Percentiles rank a stretch among this genome's conserved stretches.
Conservation (phyloP, 371 early-diverging fungal species). For the Chytridium lagenaria region DNA sequence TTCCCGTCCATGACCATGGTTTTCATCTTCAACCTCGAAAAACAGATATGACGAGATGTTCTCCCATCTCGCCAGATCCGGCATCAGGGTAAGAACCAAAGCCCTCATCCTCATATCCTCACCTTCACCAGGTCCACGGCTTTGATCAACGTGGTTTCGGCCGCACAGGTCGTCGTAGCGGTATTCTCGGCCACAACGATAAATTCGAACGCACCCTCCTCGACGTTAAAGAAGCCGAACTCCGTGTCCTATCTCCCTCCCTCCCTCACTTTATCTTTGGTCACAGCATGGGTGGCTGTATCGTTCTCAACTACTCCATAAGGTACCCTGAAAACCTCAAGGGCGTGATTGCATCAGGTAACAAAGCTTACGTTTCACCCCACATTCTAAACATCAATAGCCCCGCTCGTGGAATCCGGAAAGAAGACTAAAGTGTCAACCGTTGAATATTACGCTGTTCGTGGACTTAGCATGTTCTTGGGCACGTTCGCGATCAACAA, state of each 20-base stretch:
- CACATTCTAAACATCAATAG: slow-evolving; percentile 6
- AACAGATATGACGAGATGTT: slow-evolving; percentile 41
- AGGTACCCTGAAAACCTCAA: slow-evolving; percentile 26
- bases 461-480: slow-evolving; percentile 15
- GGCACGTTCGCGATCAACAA: slow-evolving; percentile 23
- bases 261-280: slow-evolving; percentile 46
- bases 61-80: slow-evolving; percentile 30
- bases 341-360: slow-evolving; percentile 41
- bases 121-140: slow-evolving; percentile 15
- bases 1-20: too few species aligned
- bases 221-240: slow-evolving; percentile 34
- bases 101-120: neutral
- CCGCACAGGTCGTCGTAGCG: slow-evolving; percentile 35
- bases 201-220: slow-evolving; percentile 24
- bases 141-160: slow-evolving; percentile 49
- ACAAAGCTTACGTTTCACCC: neutral
- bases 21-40: too few species aligned
- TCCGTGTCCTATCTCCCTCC: slow-evolving; percentile 14
- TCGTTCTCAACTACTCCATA: slow-evolving; percentile 34
- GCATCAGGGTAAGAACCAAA: slow-evolving; percentile 23
- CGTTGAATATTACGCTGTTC: slow-evolving; percentile 25
- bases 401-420: slow-evolving; percentile 36
- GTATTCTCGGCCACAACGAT: slow-evolving; percentile 42
- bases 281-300: slow-evolving; percentile 46
- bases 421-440: slow-evolving; percentile 17